A percentile compares a stretch with the other conserved stretches of the same genome.
These are phyloP conservation scores for Vanrija humicola DNA, from an alignment of 1,284 basidiomycete species.

Conservation along the genomic window DNA sequence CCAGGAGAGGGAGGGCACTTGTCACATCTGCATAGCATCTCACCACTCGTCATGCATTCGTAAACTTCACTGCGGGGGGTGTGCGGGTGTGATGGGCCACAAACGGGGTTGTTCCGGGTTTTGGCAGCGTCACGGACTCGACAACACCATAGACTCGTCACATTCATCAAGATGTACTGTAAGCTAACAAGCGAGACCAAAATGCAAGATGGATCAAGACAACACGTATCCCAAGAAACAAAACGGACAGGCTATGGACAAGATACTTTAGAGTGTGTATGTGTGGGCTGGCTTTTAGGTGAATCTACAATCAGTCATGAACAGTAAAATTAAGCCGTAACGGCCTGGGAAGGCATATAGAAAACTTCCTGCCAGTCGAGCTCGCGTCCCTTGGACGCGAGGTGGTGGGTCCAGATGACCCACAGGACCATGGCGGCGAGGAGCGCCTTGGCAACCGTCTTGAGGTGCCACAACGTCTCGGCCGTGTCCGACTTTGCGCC, in stretches of 20 bases:
- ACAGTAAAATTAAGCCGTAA: background rate
- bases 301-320: background rate
- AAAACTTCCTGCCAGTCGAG: constrained; percentile 15
- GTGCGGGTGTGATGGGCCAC: background rate
- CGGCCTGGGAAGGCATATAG: background rate
- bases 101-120: too few relatives aligned
- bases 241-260: background rate
- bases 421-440: constrained; percentile 8
- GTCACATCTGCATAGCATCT: constrained; percentile 8
- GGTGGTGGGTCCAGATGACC: constrained; percentile 14
- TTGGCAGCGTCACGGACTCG: background rate
- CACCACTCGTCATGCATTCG: constrained; percentile 17
- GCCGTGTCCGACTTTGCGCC: background rate
- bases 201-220: background rate
- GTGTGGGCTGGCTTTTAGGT: background rate
- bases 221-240: background rate
- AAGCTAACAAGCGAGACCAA: background rate
- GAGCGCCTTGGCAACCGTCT: constrained; percentile 14
- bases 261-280: background rate
- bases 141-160: background rate
- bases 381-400: constrained; percentile 8
- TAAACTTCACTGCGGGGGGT: background rate
- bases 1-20: background rate
- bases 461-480: constrained; percentile 15
- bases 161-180: background rate